A percentile compares a stretch with the other conserved stretches of the same genome.
phyloP scores from a whole-genome alignment of 345 rosid genomes.

The Luvunga scandens region DNA sequence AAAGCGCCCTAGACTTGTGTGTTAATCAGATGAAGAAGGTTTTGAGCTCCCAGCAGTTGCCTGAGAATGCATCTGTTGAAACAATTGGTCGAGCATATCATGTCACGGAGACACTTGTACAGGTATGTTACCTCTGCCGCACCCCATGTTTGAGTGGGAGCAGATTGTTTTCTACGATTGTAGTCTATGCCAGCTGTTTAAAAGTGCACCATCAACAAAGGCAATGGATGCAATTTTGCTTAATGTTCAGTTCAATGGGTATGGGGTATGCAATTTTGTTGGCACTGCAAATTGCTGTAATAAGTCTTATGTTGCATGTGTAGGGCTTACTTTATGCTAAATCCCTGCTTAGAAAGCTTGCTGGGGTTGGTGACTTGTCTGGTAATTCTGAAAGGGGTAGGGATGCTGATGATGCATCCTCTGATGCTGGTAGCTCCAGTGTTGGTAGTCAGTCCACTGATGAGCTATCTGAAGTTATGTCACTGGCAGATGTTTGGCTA shows the following conservation, averaged over 20 bases:
- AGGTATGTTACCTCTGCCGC: constrained; percentile 43
- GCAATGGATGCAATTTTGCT: neutral
- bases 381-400: constrained; percentile 61
- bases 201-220: constrained; percentile 3
- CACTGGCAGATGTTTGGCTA: constrained; percentile 75
- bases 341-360: constrained; percentile 73
- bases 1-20: constrained; percentile 77
- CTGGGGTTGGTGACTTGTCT: constrained; percentile 56
- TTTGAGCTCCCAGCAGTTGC: constrained; percentile 72
- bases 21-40: constrained; percentile 80
- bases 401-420: constrained; percentile 84
- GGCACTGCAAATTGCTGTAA: neutral
- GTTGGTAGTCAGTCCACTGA: constrained; percentile 77
- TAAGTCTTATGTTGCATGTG: constrained; percentile 17
- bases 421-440: constrained; percentile 92
- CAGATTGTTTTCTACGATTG: neutral
- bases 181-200: neutral
- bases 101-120: constrained; percentile 86
- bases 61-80: constrained; percentile 89
- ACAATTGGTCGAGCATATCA: constrained; percentile 88
- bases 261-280: neutral
- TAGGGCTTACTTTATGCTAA: constrained; percentile 89
- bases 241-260: neutral
- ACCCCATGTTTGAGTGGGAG: neutral
- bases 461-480: constrained; percentile 70